Base-by-base conservation (phyloP, 352 stramenopile genomes). In the Phytopythium aichiense region DNA sequence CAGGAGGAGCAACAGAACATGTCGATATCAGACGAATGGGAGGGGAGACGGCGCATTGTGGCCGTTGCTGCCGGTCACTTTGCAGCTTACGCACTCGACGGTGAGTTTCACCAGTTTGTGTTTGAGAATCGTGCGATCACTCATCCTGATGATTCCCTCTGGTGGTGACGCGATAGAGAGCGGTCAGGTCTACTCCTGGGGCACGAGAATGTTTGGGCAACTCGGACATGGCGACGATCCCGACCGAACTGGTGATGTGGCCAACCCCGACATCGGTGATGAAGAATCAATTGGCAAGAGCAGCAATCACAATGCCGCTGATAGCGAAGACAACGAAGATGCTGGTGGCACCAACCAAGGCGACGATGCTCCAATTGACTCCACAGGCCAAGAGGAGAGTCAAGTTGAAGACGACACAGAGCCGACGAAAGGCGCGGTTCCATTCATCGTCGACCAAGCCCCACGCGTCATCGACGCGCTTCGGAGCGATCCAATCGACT, bases 161-260 rank as follows among this genome's bases (percentile, higher is more conserved):
- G 22, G 13, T 37, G 37, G 11, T 48, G 53, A 11, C 23, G n/a
- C 1, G n/a, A 28, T 33, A 81, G 79, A 78, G 18, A 50, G 71
- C 23, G 83, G 81, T 0, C 56, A 52, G 0, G 37, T 89, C 12
- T 89, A 74, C 50, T 74, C 83, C 4, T 94, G 85, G 85, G 85
- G 85, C 0, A 68, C 71, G 6, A 65, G 73, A 6, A 61, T 73
- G 16, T 82, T 83, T 30, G 85, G 81, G 0, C 83, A 92, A 55
- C 63, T 92, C 9, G 85, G 85, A 1, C 66, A 81, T 12, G 73
- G 48, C 12, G 25, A 38, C 22, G 45, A 51, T 4, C 12, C 11
- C 22, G 22, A 31, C 12, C 20, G 8, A 11, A 7, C 16, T 49
- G 16, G 12, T n/a, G 42, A 49, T 13, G 46, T 35, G 8, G 23